phyloP scores from a whole-genome alignment of 306 rosid genomes.

The Dalbergia oliveri region DNA sequence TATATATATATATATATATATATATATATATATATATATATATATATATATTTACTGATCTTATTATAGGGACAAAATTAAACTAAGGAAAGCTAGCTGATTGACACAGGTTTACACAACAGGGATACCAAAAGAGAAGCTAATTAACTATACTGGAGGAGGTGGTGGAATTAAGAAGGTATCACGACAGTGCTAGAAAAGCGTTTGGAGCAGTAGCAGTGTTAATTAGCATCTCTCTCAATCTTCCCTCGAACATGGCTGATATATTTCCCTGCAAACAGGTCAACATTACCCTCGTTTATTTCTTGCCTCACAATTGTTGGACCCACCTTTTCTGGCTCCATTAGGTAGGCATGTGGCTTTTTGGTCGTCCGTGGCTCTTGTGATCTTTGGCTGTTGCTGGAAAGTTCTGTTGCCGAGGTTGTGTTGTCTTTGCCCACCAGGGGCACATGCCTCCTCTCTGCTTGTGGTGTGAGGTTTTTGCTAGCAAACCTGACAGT shows the following conservation, averaged over 20 bases:
- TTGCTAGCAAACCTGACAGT: constrained; percentile 40
- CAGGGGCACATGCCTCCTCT: too few species aligned
- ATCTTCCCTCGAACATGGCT: constrained; percentile 31
- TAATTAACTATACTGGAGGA: too few species aligned
- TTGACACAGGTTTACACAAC: neutral
- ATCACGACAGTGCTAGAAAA: too few species aligned
- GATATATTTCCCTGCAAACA: constrained; percentile 33
- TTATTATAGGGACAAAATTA: neutral
- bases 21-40: too few species aligned
- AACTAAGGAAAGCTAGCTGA: neutral
- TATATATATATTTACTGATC: neutral
- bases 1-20: too few species aligned
- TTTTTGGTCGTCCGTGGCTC: constrained; percentile 35
- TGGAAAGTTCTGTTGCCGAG: neutral
- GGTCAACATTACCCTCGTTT: constrained; percentile 5
- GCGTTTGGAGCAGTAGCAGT: constrained; percentile 1
- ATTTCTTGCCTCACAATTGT: neutral
- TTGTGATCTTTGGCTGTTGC: constrained; percentile 38
- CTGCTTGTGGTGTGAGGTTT: neutral
- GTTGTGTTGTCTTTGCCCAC: neutral
- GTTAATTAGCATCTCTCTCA: neutral
- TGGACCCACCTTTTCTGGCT: constrained; percentile 12
- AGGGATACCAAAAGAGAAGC: neutral
- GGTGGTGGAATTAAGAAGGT: too few species aligned
- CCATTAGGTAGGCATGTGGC: constrained; percentile 9